These are phyloP conservation scores for Cyclostephanos invisitatus DNA, from an alignment of 108 stramenopile species.

Conservation along the genomic window DNA sequence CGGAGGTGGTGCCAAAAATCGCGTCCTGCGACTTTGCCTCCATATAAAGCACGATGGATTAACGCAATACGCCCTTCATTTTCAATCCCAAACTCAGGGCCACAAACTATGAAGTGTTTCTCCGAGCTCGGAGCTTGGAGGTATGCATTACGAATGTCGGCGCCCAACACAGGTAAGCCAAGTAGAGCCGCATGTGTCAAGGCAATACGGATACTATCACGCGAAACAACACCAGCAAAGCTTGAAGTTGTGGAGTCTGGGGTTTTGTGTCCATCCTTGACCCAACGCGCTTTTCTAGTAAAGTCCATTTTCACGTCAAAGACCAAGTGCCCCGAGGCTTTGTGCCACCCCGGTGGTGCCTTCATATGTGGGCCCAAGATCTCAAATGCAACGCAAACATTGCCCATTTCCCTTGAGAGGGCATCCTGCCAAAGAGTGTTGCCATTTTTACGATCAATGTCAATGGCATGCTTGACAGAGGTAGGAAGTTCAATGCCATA, in stretches of 20 bases:
- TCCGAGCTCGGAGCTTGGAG: conserved; percentile 29
- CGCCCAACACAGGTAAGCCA: conserved; percentile 4
- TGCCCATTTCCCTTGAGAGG: too few species aligned
- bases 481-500: too few species aligned
- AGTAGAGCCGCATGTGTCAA: conserved; percentile 23
- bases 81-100: conserved; percentile 58
- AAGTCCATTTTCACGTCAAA: too few species aligned
- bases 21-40: too few species aligned
- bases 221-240: conserved; percentile 48
- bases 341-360: too few species aligned
- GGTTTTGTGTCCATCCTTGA: conserved; percentile 45
- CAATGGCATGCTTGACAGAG: neutral
- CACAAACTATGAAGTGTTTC: conserved; percentile 30
- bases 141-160: conserved; percentile 39
- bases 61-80: too few species aligned
- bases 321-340: too few species aligned
- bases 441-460: neutral
- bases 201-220: conserved; percentile 50
- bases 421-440: too few species aligned
- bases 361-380: too few species aligned
- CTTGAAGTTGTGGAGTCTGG: conserved; percentile 7
- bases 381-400: too few species aligned
- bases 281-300: too few species aligned
- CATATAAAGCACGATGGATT: too few species aligned
- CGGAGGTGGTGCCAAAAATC: conserved; percentile 23